phyloP scores from a whole-genome alignment of 805 yeast species.

The Yarrowia sp. region DNA sequence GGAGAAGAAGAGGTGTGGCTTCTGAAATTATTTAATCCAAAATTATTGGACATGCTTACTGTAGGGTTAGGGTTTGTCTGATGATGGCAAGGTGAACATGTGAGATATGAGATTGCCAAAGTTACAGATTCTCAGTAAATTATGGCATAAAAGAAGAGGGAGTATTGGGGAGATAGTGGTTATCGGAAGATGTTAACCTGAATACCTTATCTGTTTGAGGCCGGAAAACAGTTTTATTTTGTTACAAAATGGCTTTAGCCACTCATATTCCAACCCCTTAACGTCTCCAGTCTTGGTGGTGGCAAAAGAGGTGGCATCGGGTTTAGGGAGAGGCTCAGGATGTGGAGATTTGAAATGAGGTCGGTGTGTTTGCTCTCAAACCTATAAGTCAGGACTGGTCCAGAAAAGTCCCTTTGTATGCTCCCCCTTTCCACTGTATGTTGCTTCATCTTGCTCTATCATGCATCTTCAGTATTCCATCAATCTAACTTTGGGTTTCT shows the following conservation, averaged over 20 bases:
- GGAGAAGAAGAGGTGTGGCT: background rate
- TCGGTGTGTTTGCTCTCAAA: background rate
- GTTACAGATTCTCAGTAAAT: background rate
- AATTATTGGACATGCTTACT: background rate
- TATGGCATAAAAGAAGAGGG: background rate
- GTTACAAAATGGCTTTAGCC: no score
- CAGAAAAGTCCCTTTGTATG: background rate
- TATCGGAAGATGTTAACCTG: no score
- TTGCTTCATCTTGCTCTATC: background rate
- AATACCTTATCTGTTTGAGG: no score
- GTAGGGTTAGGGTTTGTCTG: conserved; percentile 3
- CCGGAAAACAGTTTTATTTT: no score
- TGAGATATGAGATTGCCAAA: background rate
- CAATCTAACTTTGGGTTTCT: background rate
- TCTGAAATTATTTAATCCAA: background rate
- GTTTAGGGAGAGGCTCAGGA: no score
- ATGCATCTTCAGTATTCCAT: background rate
- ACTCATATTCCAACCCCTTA: no score
- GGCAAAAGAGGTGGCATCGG: no score
- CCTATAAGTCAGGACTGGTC: background rate
- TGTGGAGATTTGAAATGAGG: no score
- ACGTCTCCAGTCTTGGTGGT: no score
- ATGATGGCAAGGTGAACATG: background rate
- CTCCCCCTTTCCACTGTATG: background rate
- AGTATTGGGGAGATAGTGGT: no score